Conservation (phyloP, 164 flowering plant genomes). For the Magnolia kwangsiensis region DNA sequence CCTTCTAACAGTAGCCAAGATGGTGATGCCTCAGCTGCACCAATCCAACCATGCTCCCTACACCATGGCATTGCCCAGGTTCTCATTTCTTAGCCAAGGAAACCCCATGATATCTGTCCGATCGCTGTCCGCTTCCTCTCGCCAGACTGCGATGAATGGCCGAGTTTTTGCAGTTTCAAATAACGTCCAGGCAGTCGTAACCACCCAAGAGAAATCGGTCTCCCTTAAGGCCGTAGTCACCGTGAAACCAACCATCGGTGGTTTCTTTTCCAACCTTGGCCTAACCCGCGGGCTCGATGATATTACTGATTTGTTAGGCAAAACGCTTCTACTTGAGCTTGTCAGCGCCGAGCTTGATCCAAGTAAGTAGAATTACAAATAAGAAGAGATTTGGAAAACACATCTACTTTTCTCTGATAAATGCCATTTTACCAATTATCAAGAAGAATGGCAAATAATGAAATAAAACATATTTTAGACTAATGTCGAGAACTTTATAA, state of each 20-base stretch:
- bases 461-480: too few relatives aligned
- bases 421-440: too few relatives aligned
- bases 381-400: too few relatives aligned
- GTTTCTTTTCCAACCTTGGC: conserved; percentile 21
- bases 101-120: not conserved
- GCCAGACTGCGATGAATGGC: not conserved
- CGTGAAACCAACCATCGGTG: conserved; percentile 31
- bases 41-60: conserved; percentile 1
- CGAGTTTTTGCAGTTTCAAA: not conserved
- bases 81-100: not conserved
- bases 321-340: conserved; percentile 53
- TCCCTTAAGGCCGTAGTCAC: conserved; percentile 46
- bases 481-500: conserved; percentile 15
- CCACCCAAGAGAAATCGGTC: not conserved
- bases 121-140: not conserved
- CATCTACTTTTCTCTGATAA: too few relatives aligned
- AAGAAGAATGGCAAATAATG: too few relatives aligned
- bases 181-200: not conserved
- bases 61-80: not conserved
- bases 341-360: conserved; percentile 61
- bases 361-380: conserved; percentile 35
- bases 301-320: conserved; percentile 32
- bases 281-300: conserved; percentile 9
- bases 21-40: conserved; percentile 16
- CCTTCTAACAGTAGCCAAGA: not conserved